Evolutionary conservation across 208 protist genomes (phyloP), one percentile per base, ranked within the genome.

Genomic region (Angomonas ambiguus): DNA sequence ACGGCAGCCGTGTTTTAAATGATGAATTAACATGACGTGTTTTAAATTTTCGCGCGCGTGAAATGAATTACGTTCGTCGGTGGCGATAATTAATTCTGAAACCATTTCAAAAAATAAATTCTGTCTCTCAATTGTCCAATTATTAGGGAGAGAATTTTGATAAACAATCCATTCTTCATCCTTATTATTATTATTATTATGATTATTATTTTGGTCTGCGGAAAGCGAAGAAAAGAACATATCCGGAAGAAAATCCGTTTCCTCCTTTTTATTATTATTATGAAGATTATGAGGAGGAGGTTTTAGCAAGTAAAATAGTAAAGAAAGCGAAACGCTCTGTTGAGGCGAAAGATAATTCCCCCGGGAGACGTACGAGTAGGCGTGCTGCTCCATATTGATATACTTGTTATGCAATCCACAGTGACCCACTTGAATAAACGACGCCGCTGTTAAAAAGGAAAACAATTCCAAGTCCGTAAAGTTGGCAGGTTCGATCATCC

Each of bases 401-500:
- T 30, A 73, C 82, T 87, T 65, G 89, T 98, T 90, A 42, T 76
- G 76, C n/a, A 74, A 59, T 6, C 83, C 86, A 48, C 70, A 63
- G 68, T 92, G 82, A 4, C 76, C 79, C 0, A 92, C 51, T 57
- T 76, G 71, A 69, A 83, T 74, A n/a, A 86, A 67, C 10, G 77
- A 66, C 1, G 85, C 57, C 2, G 80, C 45, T 32, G 88, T 76
- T 6, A 92, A 69, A 53, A 92, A 80, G 2, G 77, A 71, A 51
- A 88, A 80, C 3, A 85, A 48, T 71, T 92, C 85, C 62, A 65
- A 34, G 33, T 71, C 66, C n/a, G 49, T 69, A 22, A 82, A 62
- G 53, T 59, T 33, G 3, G 8, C 53, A 30, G 8, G 6, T n/a
- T 59, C 27, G 6, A 34, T 31, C 11, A 38, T 10, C 49, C 30